These are phyloP conservation scores for Penicillium dipodomyicola DNA, from an alignment of 495 filamentous ascomycete species.

Conservation along the genomic window DNA sequence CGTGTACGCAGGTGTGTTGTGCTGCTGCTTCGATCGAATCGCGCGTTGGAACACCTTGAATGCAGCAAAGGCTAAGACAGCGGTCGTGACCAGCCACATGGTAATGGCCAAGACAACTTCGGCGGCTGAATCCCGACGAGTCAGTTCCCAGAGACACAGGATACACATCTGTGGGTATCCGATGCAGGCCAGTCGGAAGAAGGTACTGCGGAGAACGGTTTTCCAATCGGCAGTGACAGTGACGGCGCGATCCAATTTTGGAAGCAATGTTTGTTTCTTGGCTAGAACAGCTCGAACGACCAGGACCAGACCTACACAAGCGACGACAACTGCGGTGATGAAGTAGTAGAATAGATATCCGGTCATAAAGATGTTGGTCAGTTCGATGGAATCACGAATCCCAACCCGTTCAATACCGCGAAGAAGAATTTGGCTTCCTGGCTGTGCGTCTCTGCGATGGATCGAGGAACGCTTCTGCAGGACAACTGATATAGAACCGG, in stretches of 20 bases:
- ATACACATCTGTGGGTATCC: conserved; percentile 91
- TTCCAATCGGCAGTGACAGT: conserved; percentile 90
- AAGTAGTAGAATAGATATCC: conserved; percentile 86
- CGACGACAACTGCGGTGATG: conserved; percentile 69
- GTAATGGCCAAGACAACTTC: conserved; percentile 85
- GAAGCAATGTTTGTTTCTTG: conserved; percentile 67
- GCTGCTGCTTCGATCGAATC: conserved; percentile 77
- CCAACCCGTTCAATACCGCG: conserved; percentile 86
- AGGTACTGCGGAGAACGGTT: conserved; percentile 80
- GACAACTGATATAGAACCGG: conserved; percentile 76
- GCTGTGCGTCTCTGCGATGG: conserved; percentile 39
- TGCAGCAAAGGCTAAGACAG: conserved; percentile 74
- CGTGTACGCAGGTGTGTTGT: conserved; percentile 94
- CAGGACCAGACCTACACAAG: conserved; percentile 74
- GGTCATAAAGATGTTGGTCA: conserved; percentile 91
- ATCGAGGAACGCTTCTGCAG: conserved; percentile 68
- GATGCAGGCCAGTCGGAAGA: conserved; percentile 85
- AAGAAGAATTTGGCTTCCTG: conserved; percentile 62
- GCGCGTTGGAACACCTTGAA: conserved; percentile 87
- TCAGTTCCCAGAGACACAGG: conserved; percentile 92
- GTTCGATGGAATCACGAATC: conserved; percentile 77
- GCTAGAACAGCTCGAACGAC: conserved; percentile 66
- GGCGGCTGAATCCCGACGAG: conserved; percentile 75
- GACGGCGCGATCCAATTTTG: conserved; percentile 60
- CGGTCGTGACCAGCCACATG: conserved; percentile 81